A percentile compares a stretch with the other conserved stretches of the same genome.
Evolutionary conservation across 805 yeast genomes (phyloP).

Genomic region (Saturnispora hagleri): DNA sequence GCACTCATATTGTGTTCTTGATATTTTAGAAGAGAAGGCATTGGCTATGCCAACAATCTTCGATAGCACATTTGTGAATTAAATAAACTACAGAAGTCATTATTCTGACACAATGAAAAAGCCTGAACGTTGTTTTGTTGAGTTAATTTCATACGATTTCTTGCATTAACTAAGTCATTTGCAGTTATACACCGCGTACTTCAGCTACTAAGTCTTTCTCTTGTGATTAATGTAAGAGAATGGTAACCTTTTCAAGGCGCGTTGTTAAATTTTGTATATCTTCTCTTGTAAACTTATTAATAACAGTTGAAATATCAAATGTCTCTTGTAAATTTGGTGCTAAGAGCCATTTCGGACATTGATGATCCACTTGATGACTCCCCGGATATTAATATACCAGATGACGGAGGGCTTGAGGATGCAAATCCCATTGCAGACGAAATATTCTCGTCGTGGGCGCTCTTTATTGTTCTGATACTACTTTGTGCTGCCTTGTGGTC

Average conservation of each 20-base stretch:
- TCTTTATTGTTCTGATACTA: constrained; percentile 73
- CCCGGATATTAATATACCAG: constrained; percentile 40
- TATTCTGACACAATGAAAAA: too few species aligned
- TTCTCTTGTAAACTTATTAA: background rate
- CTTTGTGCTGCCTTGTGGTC: constrained; percentile 91
- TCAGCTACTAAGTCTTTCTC: too few species aligned
- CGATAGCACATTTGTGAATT: too few species aligned
- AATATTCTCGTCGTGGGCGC: constrained; percentile 95
- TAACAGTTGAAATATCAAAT: background rate
- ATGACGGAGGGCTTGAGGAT: constrained; percentile 41
- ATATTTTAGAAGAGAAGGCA: too few species aligned
- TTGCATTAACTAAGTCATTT: too few species aligned
- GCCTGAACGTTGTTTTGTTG: background rate
- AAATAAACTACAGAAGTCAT: too few species aligned
- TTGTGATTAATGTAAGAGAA: background rate
- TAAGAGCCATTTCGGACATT: constrained; percentile 4
- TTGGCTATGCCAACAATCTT: background rate
- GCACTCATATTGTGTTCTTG: background rate
- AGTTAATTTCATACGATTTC: background rate
- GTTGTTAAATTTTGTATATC: background rate
- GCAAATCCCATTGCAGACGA: constrained; percentile 88
- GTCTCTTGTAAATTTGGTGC: constrained; percentile 1
- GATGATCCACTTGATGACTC: constrained; percentile 29
- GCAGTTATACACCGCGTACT: background rate
- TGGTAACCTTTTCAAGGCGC: background rate